Conservation (phyloP, 306 rosid genomes). For the Medicago ruthenica region DNA sequence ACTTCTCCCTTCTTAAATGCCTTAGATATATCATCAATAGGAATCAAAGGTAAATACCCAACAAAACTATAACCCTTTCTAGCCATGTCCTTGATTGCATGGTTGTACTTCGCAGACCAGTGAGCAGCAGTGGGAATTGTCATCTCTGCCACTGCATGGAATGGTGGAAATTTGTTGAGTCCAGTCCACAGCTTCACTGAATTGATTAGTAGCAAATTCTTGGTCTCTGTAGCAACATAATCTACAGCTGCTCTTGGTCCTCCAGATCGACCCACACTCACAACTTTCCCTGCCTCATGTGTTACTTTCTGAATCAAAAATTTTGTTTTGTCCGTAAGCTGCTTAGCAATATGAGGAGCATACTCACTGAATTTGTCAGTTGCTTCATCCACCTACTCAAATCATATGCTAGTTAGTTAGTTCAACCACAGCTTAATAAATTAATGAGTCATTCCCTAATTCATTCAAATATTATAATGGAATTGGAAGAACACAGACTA, state of each 20-base stretch:
- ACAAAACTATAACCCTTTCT: constrained; percentile 59
- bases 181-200: constrained; percentile 59
- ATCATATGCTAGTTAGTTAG: neutral
- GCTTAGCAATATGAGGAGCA: constrained; percentile 70
- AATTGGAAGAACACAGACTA: neutral
- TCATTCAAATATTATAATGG: constrained; percentile 5
- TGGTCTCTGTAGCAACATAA: constrained; percentile 61
- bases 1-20: constrained; percentile 53
- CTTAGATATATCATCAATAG: constrained; percentile 61
- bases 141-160: constrained; percentile 63
- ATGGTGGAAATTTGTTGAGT: constrained; percentile 51
- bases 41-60: constrained; percentile 73
- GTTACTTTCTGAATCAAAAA: constrained; percentile 45
- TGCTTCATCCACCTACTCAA: constrained; percentile 68
- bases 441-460: neutral
- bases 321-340: constrained; percentile 44
- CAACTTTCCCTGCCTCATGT: constrained; percentile 50
- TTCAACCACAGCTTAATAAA: neutral
- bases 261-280: constrained; percentile 52
- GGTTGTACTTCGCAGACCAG: constrained; percentile 69
- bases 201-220: constrained; percentile 55
- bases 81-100: constrained; percentile 49
- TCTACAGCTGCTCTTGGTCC: constrained; percentile 69
- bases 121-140: constrained; percentile 56
- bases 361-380: constrained; percentile 57